Percentiles rank a stretch among this genome's conserved stretches.
phyloP scores from a whole-genome alignment of 2,329 filamentous ascomycete genomes.

The Lomentospora prolificans region DNA sequence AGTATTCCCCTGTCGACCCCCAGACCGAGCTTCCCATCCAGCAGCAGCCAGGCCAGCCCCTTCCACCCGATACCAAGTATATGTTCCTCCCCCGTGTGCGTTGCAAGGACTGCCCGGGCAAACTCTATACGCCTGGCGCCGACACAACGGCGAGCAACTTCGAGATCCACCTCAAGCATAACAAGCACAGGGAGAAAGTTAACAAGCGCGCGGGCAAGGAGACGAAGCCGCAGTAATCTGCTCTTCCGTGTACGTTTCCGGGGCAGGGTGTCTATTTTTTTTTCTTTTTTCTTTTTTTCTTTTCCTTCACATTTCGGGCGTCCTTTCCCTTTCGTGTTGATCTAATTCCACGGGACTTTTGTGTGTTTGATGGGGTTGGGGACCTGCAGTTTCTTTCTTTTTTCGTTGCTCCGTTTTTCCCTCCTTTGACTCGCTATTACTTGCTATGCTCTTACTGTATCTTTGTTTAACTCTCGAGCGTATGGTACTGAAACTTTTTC shows the following conservation, averaged over 20 bases:
- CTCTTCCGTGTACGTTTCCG: neutral
- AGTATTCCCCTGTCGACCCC: slow-evolving; percentile 71
- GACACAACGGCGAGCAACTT: slow-evolving; percentile 83
- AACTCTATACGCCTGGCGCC: slow-evolving; percentile 85
- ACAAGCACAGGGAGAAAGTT: slow-evolving; percentile 65
- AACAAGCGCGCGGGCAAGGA: slow-evolving; percentile 20
- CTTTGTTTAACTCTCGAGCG: neutral
- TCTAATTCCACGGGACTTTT: neutral
- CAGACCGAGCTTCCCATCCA: slow-evolving; percentile 57
- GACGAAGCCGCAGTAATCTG: slow-evolving; percentile 10
- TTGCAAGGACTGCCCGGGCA: slow-evolving; percentile 86
- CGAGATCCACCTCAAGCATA: slow-evolving; percentile 82
- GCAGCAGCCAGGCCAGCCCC: slow-evolving; percentile 34
- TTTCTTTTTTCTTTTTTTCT: slow-evolving; percentile 1
- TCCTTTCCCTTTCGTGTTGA: neutral
- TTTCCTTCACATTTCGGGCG: neutral
- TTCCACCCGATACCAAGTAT: slow-evolving; percentile 58
- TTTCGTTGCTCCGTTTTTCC: neutral
- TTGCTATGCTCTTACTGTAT: slow-evolving; percentile 4
- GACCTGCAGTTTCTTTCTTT: neutral
- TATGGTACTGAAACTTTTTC: neutral
- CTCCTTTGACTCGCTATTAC: neutral
- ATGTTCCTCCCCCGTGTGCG: slow-evolving; percentile 83
- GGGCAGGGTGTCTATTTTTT: neutral
- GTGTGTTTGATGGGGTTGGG: neutral